Conservation (phyloP, 106 monocot genomes). For the Apostasia shenzhenica region DNA sequence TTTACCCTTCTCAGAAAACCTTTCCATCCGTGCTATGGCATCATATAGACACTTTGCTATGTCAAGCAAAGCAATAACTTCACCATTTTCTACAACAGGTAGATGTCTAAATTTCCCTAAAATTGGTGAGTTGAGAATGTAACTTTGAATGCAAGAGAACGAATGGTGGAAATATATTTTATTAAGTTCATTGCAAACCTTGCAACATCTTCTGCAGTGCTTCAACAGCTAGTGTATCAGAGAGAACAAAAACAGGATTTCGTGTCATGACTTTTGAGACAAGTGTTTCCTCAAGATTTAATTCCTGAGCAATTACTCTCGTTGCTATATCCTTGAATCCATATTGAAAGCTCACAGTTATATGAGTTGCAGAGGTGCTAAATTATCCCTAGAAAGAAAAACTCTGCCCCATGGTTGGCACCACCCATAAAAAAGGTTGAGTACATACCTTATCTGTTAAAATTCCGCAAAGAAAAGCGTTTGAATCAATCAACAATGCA, state of each 20-base stretch:
- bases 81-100: conserved; percentile 87
- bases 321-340: conserved; percentile 62
- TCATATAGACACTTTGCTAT: conserved; percentile 95
- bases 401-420: too few species aligned
- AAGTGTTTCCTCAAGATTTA: conserved; percentile 80
- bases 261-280: conserved; percentile 85
- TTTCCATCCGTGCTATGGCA: conserved; percentile 91
- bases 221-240: conserved; percentile 84
- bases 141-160: background rate
- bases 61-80: conserved; percentile 86
- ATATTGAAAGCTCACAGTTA: background rate
- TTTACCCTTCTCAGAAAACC: conserved; percentile 87
- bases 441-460: conserved; percentile 72
- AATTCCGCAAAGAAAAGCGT: conserved; percentile 90
- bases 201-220: conserved; percentile 94
- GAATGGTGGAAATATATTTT: background rate
- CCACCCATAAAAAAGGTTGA: background rate
- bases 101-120: conserved; percentile 91
- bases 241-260: conserved; percentile 82
- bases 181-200: conserved; percentile 32
- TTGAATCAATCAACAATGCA: conserved; percentile 79
- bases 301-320: conserved; percentile 73
- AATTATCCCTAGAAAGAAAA: background rate
- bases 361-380: background rate
- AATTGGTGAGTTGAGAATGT: background rate